Percentiles rank a stretch among this genome's conserved stretches.
Conservation (phyloP, 768 basidiomycete species). For the Agrocybe praecox region DNA sequence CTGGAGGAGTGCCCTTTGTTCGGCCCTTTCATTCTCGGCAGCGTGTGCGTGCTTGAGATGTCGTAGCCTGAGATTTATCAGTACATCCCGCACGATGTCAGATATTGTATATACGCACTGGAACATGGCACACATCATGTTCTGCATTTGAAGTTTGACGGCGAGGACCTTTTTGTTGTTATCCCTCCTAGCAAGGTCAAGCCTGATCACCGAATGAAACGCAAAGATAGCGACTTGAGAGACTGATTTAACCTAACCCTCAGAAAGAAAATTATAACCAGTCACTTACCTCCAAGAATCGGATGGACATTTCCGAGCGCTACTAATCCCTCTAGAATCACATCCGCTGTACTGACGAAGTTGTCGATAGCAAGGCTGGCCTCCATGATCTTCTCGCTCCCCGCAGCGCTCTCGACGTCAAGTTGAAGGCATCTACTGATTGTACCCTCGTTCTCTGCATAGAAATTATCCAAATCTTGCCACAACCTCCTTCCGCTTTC, state of each 20-base stretch:
- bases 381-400: no score
- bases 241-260: neutral
- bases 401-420: no score
- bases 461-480: no score
- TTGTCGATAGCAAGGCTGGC: neutral
- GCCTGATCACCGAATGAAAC: slow-evolving; percentile 39
- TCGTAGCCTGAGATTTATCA: slow-evolving; percentile 13
- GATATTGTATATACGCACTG: slow-evolving; percentile 31
- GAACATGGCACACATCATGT: slow-evolving; percentile 44
- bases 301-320: neutral
- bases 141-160: slow-evolving; percentile 43
- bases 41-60: slow-evolving; percentile 10
- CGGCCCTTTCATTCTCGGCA: slow-evolving; percentile 25
- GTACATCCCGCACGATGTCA: neutral
- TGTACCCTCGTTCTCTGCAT: no score
- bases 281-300: neutral
- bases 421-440: no score
- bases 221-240: neutral
- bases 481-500: no score
- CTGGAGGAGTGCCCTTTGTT: slow-evolving; percentile 27
- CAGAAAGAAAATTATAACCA: neutral
- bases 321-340: neutral
- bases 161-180: slow-evolving; percentile 44
- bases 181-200: slow-evolving; percentile 42
- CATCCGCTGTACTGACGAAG: neutral